phyloP scores from a whole-genome alignment of 306 rosid species.

The Inga laurina region DNA sequence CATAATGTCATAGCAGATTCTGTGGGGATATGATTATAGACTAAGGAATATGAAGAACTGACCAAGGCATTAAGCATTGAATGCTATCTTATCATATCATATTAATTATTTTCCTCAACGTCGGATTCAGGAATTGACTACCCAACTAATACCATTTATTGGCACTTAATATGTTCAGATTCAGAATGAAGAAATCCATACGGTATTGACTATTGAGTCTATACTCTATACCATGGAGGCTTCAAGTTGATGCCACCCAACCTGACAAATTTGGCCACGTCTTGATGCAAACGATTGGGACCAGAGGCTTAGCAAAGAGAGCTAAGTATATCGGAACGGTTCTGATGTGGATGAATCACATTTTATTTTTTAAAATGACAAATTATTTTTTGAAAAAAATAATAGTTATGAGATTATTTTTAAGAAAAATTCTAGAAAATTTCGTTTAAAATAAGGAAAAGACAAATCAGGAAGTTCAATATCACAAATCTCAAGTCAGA shows the following conservation, averaged over 20 bases:
- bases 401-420: too few relatives aligned
- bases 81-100: background rate
- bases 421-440: too few relatives aligned
- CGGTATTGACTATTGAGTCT: background rate
- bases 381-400: too few relatives aligned
- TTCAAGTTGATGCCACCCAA: background rate
- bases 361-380: too few relatives aligned
- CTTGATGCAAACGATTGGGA: background rate
- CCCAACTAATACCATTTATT: background rate
- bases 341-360: too few relatives aligned
- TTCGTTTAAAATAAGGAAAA: too few relatives aligned
- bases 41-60: background rate
- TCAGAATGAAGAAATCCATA: background rate
- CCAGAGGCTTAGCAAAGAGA: too few relatives aligned
- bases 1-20: background rate
- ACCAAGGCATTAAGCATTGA: background rate
- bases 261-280: background rate
- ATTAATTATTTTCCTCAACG: background rate
- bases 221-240: background rate
- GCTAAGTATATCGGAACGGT: too few relatives aligned
- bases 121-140: background rate
- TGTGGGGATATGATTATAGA: background rate
- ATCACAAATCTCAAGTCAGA: too few relatives aligned
- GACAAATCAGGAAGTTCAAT: too few relatives aligned
- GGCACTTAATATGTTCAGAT: background rate